Evolutionary conservation across 179 eudicot genomes (phyloP), one percentile per base, ranked within the genome.

Genomic region (Silene noctiflora): DNA sequence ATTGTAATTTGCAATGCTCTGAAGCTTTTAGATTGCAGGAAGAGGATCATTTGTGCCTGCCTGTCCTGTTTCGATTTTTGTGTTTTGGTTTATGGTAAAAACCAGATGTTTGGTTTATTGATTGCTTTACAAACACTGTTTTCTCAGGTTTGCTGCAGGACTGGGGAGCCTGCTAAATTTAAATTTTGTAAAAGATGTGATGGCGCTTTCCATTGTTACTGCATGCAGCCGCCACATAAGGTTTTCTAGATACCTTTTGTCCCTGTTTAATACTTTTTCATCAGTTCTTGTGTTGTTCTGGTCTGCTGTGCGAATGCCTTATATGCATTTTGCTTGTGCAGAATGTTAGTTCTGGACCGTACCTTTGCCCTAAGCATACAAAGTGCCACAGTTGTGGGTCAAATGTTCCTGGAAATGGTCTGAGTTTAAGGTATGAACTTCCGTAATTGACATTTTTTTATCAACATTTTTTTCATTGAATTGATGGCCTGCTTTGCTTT

Each of bases 181-280:
- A 94, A 90, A 87, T 94, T 88, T 78, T 94, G 98, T 88, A 87
- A 84, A 81, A 88, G 98, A 81, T 94, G 98, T 78, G 98, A 94
- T 86, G 98, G 89, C 65, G 98, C 96, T 60, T 69, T 81, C 58
- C 84, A 81, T 70, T 81, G 84, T 71, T 81, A 81, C 20, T 81
- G 84, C 58, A 67, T 87, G 88, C 84, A 81, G 73, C 81, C 84
- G 56, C 84, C 84, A 1, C 84, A 81, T 61, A 81, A 81, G 84
- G 84, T 81, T 80, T 89, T 84, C 1, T 5, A 39, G 46, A 13
- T 51, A 51, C 58, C n/a, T 13, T 2, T 17, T 61, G 44, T 71
- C 14, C 3, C 2, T 65, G 4, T 58, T 8, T 2, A 16, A 33
- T 48, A 20, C 17, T 7, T 10, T 6, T 61, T 10, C 29, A 8